These are phyloP conservation scores for Plectosphaerella plurivora DNA, from an alignment of 2,329 filamentous ascomycete species.

Conservation along the genomic window DNA sequence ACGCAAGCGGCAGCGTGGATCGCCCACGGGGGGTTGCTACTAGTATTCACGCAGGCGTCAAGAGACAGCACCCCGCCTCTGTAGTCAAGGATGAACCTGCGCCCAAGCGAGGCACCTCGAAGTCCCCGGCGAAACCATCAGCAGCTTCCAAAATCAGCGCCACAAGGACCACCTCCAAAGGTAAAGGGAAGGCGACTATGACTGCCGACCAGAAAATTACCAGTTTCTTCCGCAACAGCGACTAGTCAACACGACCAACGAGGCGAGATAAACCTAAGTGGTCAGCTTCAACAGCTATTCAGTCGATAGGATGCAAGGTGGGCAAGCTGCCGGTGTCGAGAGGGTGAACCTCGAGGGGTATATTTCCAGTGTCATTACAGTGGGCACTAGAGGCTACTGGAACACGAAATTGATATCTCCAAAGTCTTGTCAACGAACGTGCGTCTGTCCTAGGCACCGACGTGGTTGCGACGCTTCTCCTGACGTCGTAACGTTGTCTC, in stretches of 20 bases:
- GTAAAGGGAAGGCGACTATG: constrained; percentile 22
- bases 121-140: constrained; percentile 10
- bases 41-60: no score
- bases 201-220: constrained; percentile 40
- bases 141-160: constrained; percentile 31
- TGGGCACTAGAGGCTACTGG: no score
- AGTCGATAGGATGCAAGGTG: no score
- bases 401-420: no score
- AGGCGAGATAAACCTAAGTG: no score
- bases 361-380: no score
- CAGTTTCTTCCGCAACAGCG: constrained; percentile 39
- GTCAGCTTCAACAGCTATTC: no score
- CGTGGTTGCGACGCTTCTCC: not conserved
- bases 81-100: constrained; percentile 13
- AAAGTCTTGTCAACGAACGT: no score
- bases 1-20: constrained; percentile 19
- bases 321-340: no score
- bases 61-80: no score
- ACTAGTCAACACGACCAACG: constrained; percentile 6
- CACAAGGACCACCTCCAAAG: constrained; percentile 32
- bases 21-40: constrained; percentile 5
- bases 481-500: constrained; percentile 17
- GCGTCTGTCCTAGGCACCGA: not conserved
- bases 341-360: no score
- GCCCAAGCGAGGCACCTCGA: constrained; percentile 10